Base-by-base conservation (phyloP, 2,329 filamentous ascomycete genomes). In the Balansia obtecta region DNA sequence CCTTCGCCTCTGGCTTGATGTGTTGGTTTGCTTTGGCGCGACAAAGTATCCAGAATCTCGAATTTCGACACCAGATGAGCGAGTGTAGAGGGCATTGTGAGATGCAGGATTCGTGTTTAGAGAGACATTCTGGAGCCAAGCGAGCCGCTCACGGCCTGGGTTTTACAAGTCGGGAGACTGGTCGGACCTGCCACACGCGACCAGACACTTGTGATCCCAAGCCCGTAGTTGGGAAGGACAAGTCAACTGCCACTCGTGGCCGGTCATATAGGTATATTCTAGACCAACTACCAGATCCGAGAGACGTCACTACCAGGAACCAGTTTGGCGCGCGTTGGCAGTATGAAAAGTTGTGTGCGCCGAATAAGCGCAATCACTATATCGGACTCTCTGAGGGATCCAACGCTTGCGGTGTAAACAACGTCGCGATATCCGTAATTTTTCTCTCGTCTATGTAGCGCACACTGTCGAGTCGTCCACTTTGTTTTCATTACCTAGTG, bases 1-100 rank as follows among this genome's bases (percentile, higher is more conserved):
- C 27, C 27, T 27, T 27, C 27, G 27, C 27, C 27, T 27, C 27
- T 27, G 27, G 8, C 27, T 27, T 27, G 27, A 27, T 27, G 27
- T 5, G 27, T 5, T 4, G 27, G 20, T 16, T 45, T 51, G 47
- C 37, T 37, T 16, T 46, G 37, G 22, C 46, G 52, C 34, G 55
- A 45, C 7, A 48, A 39, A 18, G 55, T 55, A 45, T 65, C 62
- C 3, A 64, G 55, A n/a, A 54, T 53, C 53, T 68, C 65, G 38
- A 66, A 68, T 41, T 62, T 66, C n/a, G 63, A 65, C 0, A 68
- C 59, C 15, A 68, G 60, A 30, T 63, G 59, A 37, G 65, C 60
- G 22, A 68, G 52, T 37, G 34, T 37, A 15, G 34, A 37, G 15
- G 34, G 34, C 34, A 37, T 37, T 37, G 6, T 20, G 41, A 43